Percentiles rank a stretch among this genome's conserved stretches.
Conservation (phyloP, 192 early-diverging fungal genomes). For the Pilobolus umbonatus region DNA sequence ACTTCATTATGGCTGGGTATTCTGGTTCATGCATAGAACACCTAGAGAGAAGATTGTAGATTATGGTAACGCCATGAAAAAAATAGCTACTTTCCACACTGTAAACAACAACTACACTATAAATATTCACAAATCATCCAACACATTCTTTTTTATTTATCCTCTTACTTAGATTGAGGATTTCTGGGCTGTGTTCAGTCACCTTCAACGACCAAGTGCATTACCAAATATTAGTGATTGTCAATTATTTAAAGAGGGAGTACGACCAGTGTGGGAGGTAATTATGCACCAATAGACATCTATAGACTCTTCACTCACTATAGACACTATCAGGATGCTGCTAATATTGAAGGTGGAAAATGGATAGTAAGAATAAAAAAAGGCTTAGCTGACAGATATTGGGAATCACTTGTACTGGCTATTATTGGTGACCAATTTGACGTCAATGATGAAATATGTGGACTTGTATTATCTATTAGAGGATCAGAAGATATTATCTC, state of each 20-base stretch:
- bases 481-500: conserved; percentile 92
- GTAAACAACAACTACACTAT: too few species aligned
- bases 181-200: conserved; percentile 76
- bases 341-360: conserved; percentile 86
- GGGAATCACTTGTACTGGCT: conserved; percentile 86
- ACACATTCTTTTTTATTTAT: too few species aligned
- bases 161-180: conserved; percentile 62
- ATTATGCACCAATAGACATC: neutral
- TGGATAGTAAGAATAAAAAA: conserved; percentile 95
- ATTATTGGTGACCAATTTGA: conserved; percentile 91
- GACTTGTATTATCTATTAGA: conserved; percentile 88
- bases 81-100: conserved; percentile 75
- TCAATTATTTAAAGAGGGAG: conserved; percentile 88
- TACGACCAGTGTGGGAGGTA: conserved; percentile 94
- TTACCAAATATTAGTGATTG: conserved; percentile 86
- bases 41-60: conserved; percentile 81
- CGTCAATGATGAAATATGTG: conserved; percentile 85
- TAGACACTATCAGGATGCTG: conserved; percentile 47
- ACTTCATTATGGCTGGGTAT: conserved; percentile 80
- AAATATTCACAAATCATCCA: too few species aligned
- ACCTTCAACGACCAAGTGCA: conserved; percentile 77
- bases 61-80: conserved; percentile 86
- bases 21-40: conserved; percentile 92
- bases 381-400: conserved; percentile 85
- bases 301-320: neutral